phyloP scores from a whole-genome alignment of 2,329 filamentous ascomycete species.

The Aspergillus tanneri region DNA sequence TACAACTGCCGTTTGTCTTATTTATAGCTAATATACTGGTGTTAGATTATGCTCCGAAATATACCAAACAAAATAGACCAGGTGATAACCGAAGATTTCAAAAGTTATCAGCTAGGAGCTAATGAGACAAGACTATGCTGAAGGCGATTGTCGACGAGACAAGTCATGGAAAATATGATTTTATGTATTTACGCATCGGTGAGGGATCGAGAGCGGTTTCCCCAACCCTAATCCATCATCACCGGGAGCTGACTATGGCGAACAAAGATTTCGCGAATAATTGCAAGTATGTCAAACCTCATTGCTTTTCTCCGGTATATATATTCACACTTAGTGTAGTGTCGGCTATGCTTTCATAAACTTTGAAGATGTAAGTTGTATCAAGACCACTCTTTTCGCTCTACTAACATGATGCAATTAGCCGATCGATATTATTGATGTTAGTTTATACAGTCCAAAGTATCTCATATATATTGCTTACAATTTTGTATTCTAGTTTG shows the following conservation, averaged over 20 bases:
- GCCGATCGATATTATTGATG: constrained; percentile 71
- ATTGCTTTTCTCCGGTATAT: neutral
- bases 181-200: constrained; percentile 88
- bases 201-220: constrained; percentile 14
- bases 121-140: constrained; percentile 58
- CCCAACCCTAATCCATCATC: neutral
- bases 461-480: constrained; percentile 28
- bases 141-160: constrained; percentile 77
- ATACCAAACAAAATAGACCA: constrained; percentile 86
- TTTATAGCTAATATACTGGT: neutral
- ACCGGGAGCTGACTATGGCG: neutral
- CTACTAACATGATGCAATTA: constrained; percentile 45
- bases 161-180: constrained; percentile 82
- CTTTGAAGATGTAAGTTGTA: constrained; percentile 69
- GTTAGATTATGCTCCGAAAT: constrained; percentile 89
- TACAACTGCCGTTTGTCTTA: neutral
- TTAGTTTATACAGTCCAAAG: constrained; percentile 40
- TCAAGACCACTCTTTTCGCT: neutral
- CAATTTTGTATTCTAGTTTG: constrained; percentile 56
- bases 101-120: neutral
- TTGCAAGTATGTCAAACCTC: constrained; percentile 65
- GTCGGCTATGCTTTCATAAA: constrained; percentile 98
- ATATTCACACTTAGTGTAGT: constrained; percentile 47
- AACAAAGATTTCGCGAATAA: constrained; percentile 70
- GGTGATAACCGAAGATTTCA: constrained; percentile 32